Evolutionary conservation across 805 yeast species (phyloP).

Genomic region (Candida corydali): DNA sequence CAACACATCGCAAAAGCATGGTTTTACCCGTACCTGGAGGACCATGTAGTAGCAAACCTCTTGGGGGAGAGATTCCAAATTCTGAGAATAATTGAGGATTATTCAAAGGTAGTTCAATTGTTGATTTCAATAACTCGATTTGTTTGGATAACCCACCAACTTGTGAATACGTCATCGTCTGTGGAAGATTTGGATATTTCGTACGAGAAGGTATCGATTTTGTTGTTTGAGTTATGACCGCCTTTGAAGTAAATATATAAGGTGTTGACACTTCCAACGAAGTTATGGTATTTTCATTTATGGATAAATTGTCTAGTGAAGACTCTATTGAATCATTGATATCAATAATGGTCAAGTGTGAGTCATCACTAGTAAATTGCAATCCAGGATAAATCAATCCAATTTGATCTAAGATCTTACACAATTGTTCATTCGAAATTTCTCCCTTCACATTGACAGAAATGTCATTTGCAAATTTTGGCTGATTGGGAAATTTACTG

Average conservation of each 20-base stretch:
- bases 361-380: conserved; percentile 11
- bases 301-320: conserved; percentile 28
- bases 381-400: conserved; percentile 63
- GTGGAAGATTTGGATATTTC: conserved; percentile 43
- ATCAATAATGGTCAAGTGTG: conserved; percentile 25
- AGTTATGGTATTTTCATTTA: conserved; percentile 20
- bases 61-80: conserved; percentile 88
- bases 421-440: conserved; percentile 19
- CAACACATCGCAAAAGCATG: conserved; percentile 77
- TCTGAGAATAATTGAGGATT: conserved; percentile 72
- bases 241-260: conserved; percentile 27
- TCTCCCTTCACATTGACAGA: neutral
- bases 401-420: conserved; percentile 44
- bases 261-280: conserved; percentile 39
- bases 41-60: conserved; percentile 91
- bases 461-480: conserved; percentile 28
- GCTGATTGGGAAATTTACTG: conserved; percentile 44
- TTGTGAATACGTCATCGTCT: conserved; percentile 40
- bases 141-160: conserved; percentile 80
- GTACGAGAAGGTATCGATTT: conserved; percentile 17
- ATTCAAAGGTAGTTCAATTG: conserved; percentile 76
- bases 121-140: conserved; percentile 54
- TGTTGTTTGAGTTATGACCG: conserved; percentile 3
- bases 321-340: conserved; percentile 29
- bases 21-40: conserved; percentile 98